A percentile compares a stretch with the other conserved stretches of the same genome.
Conservation (phyloP, 202 grass and related monocot species). For the Bolboschoenoplectus hybrid region DNA sequence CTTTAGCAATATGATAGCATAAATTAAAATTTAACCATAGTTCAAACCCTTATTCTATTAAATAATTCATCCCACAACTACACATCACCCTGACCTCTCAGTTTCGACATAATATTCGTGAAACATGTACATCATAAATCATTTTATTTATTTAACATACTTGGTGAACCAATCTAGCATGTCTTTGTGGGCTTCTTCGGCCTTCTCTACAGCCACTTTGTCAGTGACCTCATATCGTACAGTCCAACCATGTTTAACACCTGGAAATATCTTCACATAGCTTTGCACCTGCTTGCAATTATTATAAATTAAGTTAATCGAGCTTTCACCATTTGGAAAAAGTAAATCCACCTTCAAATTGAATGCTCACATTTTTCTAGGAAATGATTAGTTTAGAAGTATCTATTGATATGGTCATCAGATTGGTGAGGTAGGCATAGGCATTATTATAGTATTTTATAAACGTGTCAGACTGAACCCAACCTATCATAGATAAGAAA, state of each 20-base stretch:
- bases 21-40: not conserved
- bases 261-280: constrained; percentile 46
- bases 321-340: not conserved
- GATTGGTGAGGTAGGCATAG: no score
- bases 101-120: not conserved
- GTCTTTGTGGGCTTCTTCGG: constrained; percentile 39
- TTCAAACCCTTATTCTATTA: constrained; percentile 24
- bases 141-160: constrained; percentile 43
- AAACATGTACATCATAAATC: constrained; percentile 14
- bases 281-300: constrained; percentile 36
- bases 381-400: no score
- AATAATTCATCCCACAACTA: not conserved
- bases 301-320: not conserved
- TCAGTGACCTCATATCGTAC: constrained; percentile 43
- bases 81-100: not conserved
- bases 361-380: not conserved
- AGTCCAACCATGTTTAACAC: constrained; percentile 41
- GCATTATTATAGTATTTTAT: no score
- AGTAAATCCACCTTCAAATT: not conserved
- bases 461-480: no score
- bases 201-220: constrained; percentile 33
- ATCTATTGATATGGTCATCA: no score
- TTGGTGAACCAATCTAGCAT: constrained; percentile 41
- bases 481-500: not conserved
- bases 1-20: not conserved